Base-by-base conservation (phyloP, 169 alveolate genomes). In the Plasmodium inui region DNA sequence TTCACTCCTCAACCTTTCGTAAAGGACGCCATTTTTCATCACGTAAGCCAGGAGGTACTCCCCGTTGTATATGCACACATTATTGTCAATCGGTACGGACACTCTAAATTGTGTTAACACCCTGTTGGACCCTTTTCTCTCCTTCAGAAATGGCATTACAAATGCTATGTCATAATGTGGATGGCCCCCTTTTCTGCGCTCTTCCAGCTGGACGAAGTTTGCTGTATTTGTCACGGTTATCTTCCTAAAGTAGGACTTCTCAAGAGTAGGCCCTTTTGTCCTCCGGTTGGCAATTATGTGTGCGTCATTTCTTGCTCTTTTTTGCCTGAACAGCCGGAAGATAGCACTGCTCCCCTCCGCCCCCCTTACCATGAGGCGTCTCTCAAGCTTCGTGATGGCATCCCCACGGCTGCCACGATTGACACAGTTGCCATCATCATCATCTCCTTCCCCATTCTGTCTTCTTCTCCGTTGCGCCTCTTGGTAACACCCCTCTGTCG, bases 1-100 rank as follows among this genome's bases (percentile, higher is more conserved):
- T 41, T 86, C 80, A 57, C 28, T 74, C 39, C 67, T 86, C 61
- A 86, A 37, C 79, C 71, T 86, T 57, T 86, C 93, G 81, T 86
- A 76, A 34, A 76, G 79, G 80, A 74, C n/a, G 30, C 70, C 67
- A 86, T 86, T 57, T 74, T 70, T 86, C 70, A 86, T 14, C 37
- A 86, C n/a, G 19, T 86, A 70, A 26, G 22, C 41, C 57, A 86
- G 73, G 44, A 86, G 22, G n/a, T 86, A 53, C 39, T 86, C 80
- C 28, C 80, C 55, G 67, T 86, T 86, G 46, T 46, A 86, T 74
- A 86, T 37, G 39, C 85, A 86, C 50, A 76, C 28, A 12, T 30
- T 86, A 39, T 74, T 17, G 50, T 76, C 44, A 28, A 50, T 76
- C 30, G 76, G 86, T 53, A 76, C 73, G 41, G 80, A 74, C 67